These are phyloP conservation scores for Leishmania tropica DNA, from an alignment of 208 protist genomes.

Conservation along the genomic window DNA sequence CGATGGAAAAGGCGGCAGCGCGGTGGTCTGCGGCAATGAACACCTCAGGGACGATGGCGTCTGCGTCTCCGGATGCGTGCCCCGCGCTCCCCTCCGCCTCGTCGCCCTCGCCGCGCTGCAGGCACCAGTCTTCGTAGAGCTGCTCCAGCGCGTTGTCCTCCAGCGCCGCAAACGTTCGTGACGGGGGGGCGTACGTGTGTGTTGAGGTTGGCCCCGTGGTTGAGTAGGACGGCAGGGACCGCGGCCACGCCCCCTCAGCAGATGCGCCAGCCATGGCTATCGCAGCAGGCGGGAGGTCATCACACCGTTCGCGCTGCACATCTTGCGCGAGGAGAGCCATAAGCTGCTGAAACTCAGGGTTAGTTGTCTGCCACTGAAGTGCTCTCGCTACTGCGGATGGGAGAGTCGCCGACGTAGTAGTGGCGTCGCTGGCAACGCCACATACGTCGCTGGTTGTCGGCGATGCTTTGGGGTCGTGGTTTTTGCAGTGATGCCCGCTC, in stretches of 20 bases:
- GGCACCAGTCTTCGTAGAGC: constrained; percentile 60
- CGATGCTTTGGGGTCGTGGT: background rate
- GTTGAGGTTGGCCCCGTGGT: too few relatives aligned
- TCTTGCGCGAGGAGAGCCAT: constrained; percentile 52
- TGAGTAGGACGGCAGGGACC: background rate
- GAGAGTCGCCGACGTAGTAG: background rate
- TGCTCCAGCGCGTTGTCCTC: constrained; percentile 66
- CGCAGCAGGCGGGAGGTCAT: background rate
- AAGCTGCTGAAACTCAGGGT: constrained; percentile 51
- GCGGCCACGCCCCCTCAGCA: background rate
- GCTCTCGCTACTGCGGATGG: background rate
- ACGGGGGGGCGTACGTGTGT: constrained; percentile 29
- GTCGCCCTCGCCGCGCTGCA: constrained; percentile 16
- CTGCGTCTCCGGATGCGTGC: background rate
- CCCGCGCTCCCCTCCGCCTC: background rate
- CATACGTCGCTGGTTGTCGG: background rate
- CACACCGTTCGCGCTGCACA: constrained; percentile 27
- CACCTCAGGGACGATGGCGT: constrained; percentile 15
- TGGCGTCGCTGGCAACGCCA: background rate
- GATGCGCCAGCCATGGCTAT: background rate
- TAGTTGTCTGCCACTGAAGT: constrained; percentile 13
- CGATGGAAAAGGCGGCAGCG: constrained; percentile 66
- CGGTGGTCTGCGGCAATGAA: constrained; percentile 79
- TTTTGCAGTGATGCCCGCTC: background rate
- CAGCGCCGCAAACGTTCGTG: constrained; percentile 61